These are phyloP conservation scores for Cicer cuneatum DNA, from an alignment of 306 rosid genomes.

Conservation along the genomic window DNA sequence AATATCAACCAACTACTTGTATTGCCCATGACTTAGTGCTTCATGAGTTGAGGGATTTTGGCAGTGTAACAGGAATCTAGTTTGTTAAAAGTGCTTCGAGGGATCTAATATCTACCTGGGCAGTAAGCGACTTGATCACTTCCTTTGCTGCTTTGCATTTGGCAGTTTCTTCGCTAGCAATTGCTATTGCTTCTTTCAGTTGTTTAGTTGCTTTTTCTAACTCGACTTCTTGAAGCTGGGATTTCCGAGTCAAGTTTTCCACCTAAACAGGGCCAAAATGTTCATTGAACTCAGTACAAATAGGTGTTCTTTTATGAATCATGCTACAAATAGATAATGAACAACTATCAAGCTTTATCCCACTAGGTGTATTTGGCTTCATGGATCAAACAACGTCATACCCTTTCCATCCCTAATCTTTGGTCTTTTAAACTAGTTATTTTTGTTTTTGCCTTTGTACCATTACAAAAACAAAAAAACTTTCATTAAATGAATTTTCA, in stretches of 20 bases:
- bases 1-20: not conserved
- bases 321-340: conserved; percentile 38
- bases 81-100: conserved; percentile 8
- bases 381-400: not conserved
- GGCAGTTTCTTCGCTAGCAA: conserved; percentile 85
- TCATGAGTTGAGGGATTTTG: conserved; percentile 3
- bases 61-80: conserved; percentile 29
- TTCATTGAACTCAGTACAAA: conserved; percentile 31
- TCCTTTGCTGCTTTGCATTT: conserved; percentile 96
- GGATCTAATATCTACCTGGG: conserved; percentile 63
- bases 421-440: too few species aligned
- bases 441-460: too few species aligned
- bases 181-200: conserved; percentile 87
- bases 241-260: conserved; percentile 82
- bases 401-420: too few species aligned
- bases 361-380: not conserved
- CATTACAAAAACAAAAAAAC: too few species aligned
- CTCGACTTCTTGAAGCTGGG: conserved; percentile 87
- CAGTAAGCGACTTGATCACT: conserved; percentile 95
- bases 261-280: conserved; percentile 56
- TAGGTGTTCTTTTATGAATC: not conserved
- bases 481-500: too few species aligned
- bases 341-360: not conserved
- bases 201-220: conserved; percentile 87
- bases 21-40: not conserved